phyloP scores from a whole-genome alignment of 345 rosid species.

The Triadica sebifera region DNA sequence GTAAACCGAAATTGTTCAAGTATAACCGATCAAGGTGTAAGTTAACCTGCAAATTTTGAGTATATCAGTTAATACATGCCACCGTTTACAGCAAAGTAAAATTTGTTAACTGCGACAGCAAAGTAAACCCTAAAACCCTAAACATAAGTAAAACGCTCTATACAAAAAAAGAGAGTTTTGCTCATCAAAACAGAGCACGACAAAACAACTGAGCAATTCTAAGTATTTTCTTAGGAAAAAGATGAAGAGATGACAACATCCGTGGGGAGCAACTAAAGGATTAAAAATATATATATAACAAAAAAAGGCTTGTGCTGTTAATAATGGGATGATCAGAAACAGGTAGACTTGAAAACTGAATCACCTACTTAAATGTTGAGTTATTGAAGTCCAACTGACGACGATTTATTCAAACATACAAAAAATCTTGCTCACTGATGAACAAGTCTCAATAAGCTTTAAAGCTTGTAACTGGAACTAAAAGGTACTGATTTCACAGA shows the following conservation, averaged over 20 bases:
- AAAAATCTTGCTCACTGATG: background rate
- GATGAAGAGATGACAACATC: background rate
- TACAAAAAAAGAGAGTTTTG: background rate
- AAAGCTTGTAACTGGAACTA: background rate
- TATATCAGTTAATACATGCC: constrained; percentile 9
- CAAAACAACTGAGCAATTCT: background rate
- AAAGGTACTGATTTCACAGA: background rate
- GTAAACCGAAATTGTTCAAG: constrained; percentile 11
- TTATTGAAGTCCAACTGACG: background rate
- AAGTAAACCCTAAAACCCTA: no score
- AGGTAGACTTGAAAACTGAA: background rate
- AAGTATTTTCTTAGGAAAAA: background rate
- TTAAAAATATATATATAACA: background rate
- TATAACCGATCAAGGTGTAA: constrained; percentile 11
- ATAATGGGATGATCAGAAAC: background rate
- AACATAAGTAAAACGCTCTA: background rate
- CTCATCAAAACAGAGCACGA: background rate
- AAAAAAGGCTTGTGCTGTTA: background rate
- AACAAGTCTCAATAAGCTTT: background rate
- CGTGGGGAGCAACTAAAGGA: background rate
- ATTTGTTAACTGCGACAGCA: no score
- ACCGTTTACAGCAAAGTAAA: constrained; percentile 6
- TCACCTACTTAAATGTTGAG: background rate
- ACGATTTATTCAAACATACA: background rate
- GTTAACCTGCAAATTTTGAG: constrained; percentile 18